These are phyloP conservation scores for Amauroascus verrucosus DNA, from an alignment of 2,329 filamentous ascomycete species.

Conservation along the genomic window DNA sequence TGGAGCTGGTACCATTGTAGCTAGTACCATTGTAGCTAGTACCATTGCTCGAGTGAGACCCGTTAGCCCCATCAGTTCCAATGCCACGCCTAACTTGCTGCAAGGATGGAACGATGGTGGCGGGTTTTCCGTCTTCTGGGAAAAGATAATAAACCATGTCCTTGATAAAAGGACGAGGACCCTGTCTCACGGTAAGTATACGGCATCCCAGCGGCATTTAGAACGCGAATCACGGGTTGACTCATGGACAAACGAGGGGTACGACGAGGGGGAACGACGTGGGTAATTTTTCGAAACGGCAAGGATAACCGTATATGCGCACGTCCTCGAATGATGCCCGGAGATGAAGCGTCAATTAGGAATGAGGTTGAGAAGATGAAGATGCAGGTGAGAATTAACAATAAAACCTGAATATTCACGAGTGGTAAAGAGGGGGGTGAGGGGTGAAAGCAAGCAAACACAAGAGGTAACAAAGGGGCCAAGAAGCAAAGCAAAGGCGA, in stretches of 20 bases:
- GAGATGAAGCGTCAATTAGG: background rate
- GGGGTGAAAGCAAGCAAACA: background rate
- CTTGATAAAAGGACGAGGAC: slow-evolving; percentile 93
- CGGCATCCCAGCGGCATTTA: slow-evolving; percentile 9
- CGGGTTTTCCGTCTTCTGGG: slow-evolving; percentile 58
- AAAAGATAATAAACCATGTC: slow-evolving; percentile 92
- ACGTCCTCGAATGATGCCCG: background rate
- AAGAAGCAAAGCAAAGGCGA: slow-evolving; percentile 16
- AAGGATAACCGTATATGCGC: background rate
- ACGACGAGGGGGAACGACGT: background rate
- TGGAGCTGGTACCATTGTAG: slow-evolving; percentile 37
- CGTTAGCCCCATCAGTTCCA: slow-evolving; percentile 37
- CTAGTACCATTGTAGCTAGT: slow-evolving; percentile 18
- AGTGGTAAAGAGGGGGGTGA: no score
- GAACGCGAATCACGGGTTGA: slow-evolving; percentile 3
- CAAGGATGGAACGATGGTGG: slow-evolving; percentile 70
- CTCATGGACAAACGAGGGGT: background rate
- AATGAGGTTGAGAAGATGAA: background rate
- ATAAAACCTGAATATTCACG: no score
- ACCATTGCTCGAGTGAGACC: slow-evolving; percentile 22
- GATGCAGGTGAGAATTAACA: background rate
- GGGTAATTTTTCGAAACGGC: background rate
- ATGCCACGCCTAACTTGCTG: slow-evolving; percentile 49
- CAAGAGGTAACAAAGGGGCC: slow-evolving; percentile 19
- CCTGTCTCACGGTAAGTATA: slow-evolving; percentile 47